phyloP scores from a whole-genome alignment of 2,329 filamentous ascomycete genomes.

The Hypoxylon sp. region DNA sequence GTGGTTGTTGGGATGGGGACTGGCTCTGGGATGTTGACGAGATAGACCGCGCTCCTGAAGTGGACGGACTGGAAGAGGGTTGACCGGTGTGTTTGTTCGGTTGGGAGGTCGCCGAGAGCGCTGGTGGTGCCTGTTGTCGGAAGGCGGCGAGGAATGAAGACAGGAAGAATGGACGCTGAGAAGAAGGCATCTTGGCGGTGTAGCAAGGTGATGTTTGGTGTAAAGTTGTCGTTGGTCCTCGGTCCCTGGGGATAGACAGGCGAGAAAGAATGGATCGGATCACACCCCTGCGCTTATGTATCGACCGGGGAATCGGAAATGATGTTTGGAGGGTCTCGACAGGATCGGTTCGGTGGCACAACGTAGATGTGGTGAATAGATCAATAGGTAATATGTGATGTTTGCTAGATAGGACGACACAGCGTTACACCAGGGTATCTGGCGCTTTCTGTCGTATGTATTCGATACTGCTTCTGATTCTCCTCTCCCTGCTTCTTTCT shows the following conservation, averaged over 20 bases:
- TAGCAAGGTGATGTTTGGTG: too few relatives aligned
- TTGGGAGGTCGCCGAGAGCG: conserved; percentile 43
- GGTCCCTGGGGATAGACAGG: too few relatives aligned
- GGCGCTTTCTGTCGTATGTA: too few relatives aligned
- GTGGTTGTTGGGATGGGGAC: conserved; percentile 29
- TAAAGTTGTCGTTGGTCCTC: too few relatives aligned
- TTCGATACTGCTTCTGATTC: neutral
- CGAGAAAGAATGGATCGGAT: too few relatives aligned
- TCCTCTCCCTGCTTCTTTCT: neutral
- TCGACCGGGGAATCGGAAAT: neutral
- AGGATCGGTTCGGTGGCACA: conserved; percentile 7
- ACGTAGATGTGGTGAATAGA: neutral
- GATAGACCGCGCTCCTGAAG: conserved; percentile 33
- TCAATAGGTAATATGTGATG: conserved; percentile 14
- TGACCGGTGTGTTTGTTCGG: conserved; percentile 43
- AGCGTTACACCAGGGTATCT: too few relatives aligned
- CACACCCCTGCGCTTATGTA: too few relatives aligned
- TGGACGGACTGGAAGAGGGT: conserved; percentile 24
- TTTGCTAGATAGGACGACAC: conserved; percentile 1
- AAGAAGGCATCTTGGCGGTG: conserved; percentile 42
- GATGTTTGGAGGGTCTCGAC: conserved; percentile 1
- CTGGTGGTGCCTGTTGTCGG: conserved; percentile 41
- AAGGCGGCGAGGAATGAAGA: conserved; percentile 49
- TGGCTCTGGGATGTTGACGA: conserved; percentile 37
- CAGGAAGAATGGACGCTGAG: conserved; percentile 48